Base-by-base conservation (phyloP, 163 green algal genomes). In the Chlamydomonas reinhardtii region DNA sequence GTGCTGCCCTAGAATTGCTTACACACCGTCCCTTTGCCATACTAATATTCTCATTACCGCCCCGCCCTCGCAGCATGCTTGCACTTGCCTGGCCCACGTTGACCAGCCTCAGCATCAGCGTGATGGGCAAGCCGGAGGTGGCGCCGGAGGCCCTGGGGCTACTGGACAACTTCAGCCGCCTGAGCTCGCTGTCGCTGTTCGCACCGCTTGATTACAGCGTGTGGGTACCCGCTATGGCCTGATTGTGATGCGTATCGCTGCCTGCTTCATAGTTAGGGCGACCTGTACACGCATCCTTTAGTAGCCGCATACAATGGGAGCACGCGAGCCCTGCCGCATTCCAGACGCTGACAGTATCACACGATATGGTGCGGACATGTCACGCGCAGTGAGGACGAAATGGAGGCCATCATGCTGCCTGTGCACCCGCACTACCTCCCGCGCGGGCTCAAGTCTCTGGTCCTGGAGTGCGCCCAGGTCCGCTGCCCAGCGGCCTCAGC, bases 101-200 rank as follows among this genome's bases (percentile, higher is more conserved):
- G 34, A 31, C 43, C 0, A 79, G 70, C 27, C 80, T 86, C 6
- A 86, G 80, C 56, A 56, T 86, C 25, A 48, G 17, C 25, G 27
- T 32, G 11, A 86, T 86, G 80, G 25, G 70, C 70, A 86, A 86
- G 56, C 70, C 80, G 0, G 80, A 86, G 80, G 70, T 79, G 27
- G 56, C 34, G 25, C 80, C 80, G 8, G 80, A 86, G 56, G 80
- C 80, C 12, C 70, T 86, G 70, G 54, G 39, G 2, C 70, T 86
- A 32, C 80, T 86, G 54, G 80, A 80, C 56, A 73, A 79, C 56
- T 79, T 86, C 70, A 15, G 56, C 4, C 16, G 29, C 16, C 80
- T 86, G 32, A 73, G 20, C 8, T 29, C 4, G 5, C 70, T 86
- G 56, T 79, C 80, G 27, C 80, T 86, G 3, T 86, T 86, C 24